These are phyloP conservation scores for Juglanconis oblonga DNA, from an alignment of 2,329 filamentous ascomycete genomes.

Conservation along the genomic window DNA sequence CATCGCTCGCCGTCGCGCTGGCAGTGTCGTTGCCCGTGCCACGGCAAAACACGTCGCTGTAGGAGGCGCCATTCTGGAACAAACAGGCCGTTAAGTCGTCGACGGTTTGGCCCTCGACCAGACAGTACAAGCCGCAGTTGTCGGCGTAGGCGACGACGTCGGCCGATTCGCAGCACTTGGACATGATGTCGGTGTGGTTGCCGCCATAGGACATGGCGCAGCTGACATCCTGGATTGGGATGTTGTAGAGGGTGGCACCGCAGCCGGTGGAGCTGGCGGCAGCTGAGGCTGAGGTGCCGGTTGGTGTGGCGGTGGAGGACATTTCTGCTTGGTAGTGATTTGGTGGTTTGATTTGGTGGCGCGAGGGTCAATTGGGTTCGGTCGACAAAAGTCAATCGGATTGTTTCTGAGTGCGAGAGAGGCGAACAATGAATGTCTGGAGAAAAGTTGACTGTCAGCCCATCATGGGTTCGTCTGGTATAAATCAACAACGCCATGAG, in stretches of 20 bases:
- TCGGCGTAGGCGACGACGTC: constrained; percentile 34
- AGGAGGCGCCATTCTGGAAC: constrained; percentile 29
- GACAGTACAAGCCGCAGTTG: constrained; percentile 41
- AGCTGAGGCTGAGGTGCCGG: not conserved
- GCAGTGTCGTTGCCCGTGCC: constrained; percentile 31
- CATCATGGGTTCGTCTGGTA: constrained; percentile 6
- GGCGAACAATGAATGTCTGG: not conserved
- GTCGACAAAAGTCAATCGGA: not conserved
- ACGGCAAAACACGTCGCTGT: constrained; percentile 38
- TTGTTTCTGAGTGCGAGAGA: not conserved
- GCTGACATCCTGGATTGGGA: constrained; percentile 40
- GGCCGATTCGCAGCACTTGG: constrained; percentile 26
- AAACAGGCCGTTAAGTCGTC: constrained; percentile 34
- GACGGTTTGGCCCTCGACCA: constrained; percentile 37
- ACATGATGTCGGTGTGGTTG: constrained; percentile 38
- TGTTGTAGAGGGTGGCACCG: constrained; percentile 34
- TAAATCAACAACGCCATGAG: constrained; percentile 6
- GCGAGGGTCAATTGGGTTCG: not conserved
- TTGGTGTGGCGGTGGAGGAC: constrained; percentile 3
- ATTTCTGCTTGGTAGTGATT: not conserved
- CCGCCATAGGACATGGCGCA: constrained; percentile 40
- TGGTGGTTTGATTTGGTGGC: not conserved
- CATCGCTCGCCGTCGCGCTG: constrained; percentile 26
- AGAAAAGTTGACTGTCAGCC: not conserved
- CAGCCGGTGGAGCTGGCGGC: constrained; percentile 2